Conservation (phyloP, 352 stramenopile species). For the Peronospora farinosa region DNA sequence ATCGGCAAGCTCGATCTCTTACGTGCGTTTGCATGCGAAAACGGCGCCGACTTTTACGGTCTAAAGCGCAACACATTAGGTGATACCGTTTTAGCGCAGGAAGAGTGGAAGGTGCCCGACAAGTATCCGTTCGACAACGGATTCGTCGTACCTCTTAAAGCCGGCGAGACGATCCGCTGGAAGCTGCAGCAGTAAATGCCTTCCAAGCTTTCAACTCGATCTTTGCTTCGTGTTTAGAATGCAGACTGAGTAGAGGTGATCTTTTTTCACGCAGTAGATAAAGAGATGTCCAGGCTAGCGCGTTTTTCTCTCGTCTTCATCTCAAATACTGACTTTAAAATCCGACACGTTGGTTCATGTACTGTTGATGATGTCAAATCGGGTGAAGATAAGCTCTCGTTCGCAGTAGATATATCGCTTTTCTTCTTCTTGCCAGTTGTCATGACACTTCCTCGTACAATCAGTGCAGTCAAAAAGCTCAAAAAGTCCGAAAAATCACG, state of each 20-base stretch:
- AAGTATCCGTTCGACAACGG: conserved; percentile 88
- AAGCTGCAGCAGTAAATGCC: conserved; percentile 37
- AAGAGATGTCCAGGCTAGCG: conserved; percentile 36
- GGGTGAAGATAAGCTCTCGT: conserved; percentile 1
- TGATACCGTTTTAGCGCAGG: conserved; percentile 83
- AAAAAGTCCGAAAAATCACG: conserved; percentile 79
- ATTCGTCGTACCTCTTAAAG: conserved; percentile 88
- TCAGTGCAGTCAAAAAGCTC: conserved; percentile 73
- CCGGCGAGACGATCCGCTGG: conserved; percentile 90
- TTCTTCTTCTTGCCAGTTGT: conserved; percentile 46
- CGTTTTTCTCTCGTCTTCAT: conserved; percentile 56
- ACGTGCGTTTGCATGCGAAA: conserved; percentile 91
- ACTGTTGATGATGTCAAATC: conserved; percentile 7
- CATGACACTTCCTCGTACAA: conserved; percentile 74
- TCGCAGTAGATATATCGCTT: conserved; percentile 4
- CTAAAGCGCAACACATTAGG: conserved; percentile 84
- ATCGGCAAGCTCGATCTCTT: conserved; percentile 90
- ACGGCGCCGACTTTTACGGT: conserved; percentile 96
- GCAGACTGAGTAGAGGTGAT: conserved; percentile 14
- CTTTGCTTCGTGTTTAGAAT: conserved; percentile 9
- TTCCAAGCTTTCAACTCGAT: neutral
- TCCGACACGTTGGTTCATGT: conserved; percentile 37
- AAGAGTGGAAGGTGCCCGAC: conserved; percentile 87
- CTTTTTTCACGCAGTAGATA: conserved; percentile 13
- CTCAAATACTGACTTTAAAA: conserved; percentile 56